phyloP scores from a whole-genome alignment of 257 asterid genomes.

The Leptodermis oblonga region DNA sequence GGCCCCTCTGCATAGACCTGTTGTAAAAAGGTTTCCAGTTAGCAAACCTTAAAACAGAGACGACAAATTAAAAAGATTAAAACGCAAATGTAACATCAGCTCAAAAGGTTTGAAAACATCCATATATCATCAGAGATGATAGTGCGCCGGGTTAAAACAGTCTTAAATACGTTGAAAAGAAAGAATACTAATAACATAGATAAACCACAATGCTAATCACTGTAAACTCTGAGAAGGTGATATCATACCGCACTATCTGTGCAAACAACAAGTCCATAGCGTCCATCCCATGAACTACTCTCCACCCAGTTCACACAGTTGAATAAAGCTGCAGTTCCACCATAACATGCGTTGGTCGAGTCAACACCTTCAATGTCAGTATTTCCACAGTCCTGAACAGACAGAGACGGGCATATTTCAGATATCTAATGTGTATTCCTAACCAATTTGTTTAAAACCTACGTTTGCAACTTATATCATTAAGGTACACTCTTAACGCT shows the following conservation, averaged over 20 bases:
- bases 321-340: conserved; percentile 95
- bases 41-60: not conserved
- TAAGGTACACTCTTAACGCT: not conserved
- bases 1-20: conserved; percentile 99
- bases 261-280: conserved; percentile 98
- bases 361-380: conserved; percentile 99
- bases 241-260: conserved; percentile 93
- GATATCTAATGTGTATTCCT: not conserved
- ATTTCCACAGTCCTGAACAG: conserved; percentile 72
- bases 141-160: not conserved
- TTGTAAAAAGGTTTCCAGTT: conserved; percentile 20
- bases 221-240: conserved; percentile 19
- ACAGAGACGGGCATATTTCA: conserved; percentile 18
- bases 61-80: not conserved
- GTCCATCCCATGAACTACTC: conserved; percentile 97
- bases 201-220: not conserved
- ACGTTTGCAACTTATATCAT: not conserved
- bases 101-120: not conserved
- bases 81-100: not conserved
- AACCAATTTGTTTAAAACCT: not conserved
- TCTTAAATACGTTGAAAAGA: not conserved
- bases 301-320: conserved; percentile 99
- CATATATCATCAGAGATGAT: not conserved
- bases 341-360: conserved; percentile 96
- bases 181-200: not conserved